phyloP scores from a whole-genome alignment of 1,284 basidiomycete genomes.

The Pisolithus thermaeus region DNA sequence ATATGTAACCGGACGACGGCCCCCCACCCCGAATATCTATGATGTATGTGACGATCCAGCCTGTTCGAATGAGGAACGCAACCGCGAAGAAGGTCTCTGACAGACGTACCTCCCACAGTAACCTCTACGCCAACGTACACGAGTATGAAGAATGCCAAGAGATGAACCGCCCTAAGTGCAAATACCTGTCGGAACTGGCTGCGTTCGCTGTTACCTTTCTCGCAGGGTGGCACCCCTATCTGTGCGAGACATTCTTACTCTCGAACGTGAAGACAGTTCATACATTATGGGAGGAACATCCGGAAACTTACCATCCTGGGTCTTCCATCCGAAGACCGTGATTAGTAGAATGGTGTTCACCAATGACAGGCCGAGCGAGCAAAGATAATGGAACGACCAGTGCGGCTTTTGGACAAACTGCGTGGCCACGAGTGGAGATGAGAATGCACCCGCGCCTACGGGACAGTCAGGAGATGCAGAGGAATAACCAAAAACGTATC shows the following conservation, averaged over 20 bases:
- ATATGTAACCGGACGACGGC: conserved; percentile 44
- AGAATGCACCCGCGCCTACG: conserved; percentile 53
- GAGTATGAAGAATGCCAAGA: conserved; percentile 46
- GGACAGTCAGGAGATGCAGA: conserved; percentile 2
- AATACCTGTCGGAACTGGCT: conserved; percentile 49
- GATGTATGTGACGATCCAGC: conserved; percentile 50
- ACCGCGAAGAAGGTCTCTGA: neutral
- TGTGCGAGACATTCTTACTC: conserved; percentile 25
- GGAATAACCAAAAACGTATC: conserved; percentile 11
- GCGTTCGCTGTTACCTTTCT: conserved; percentile 21
- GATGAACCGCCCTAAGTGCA: conserved; percentile 41
- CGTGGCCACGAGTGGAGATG: conserved; percentile 57
- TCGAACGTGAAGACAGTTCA: conserved; percentile 6
- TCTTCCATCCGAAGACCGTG: conserved; percentile 48
- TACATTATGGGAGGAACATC: neutral
- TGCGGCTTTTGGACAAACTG: conserved; percentile 46
- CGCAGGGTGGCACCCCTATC: conserved; percentile 27
- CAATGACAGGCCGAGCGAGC: conserved; percentile 50
- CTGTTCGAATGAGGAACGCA: conserved; percentile 18
- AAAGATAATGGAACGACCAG: conserved; percentile 65
- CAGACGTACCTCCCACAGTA: conserved; percentile 42
- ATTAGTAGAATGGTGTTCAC: conserved; percentile 40
- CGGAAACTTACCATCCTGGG: conserved; percentile 44
- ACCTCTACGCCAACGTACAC: conserved; percentile 57
- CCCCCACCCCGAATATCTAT: conserved; percentile 42